Conservation (phyloP, 1,139 yeast genomes). For the Geotrichum reessii region DNA sequence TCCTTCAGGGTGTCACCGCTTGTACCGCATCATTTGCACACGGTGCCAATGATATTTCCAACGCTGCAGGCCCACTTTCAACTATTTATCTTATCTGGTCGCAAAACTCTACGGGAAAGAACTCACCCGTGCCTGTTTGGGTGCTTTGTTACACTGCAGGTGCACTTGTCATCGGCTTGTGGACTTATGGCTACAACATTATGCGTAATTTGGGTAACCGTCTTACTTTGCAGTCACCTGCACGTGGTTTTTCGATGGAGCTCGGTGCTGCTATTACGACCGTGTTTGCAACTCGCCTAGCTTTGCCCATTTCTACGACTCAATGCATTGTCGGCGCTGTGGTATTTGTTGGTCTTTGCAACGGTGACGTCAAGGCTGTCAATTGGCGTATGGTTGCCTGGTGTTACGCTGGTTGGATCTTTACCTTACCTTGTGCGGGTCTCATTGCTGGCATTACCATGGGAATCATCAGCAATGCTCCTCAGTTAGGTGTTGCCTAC, state of each 20-base stretch:
- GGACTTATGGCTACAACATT: constrained; percentile 69
- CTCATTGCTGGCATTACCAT: constrained; percentile 61
- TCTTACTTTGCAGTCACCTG: constrained; percentile 68
- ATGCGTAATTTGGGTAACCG: constrained; percentile 70
- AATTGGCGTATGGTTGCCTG: constrained; percentile 75
- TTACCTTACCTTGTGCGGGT: constrained; percentile 72
- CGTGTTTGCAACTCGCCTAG: constrained; percentile 69
- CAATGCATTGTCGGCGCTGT: constrained; percentile 76
- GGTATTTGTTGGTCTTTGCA: constrained; percentile 69
- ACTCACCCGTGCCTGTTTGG: constrained; percentile 66
- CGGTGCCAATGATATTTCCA: constrained; percentile 70
- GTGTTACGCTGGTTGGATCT: constrained; percentile 67
- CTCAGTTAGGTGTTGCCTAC: constrained; percentile 42
- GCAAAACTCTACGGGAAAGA: constrained; percentile 44
- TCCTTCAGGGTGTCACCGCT: constrained; percentile 68
- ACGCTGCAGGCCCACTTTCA: constrained; percentile 72
- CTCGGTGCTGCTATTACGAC: constrained; percentile 77
- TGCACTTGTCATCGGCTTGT: constrained; percentile 60
- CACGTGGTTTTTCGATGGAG: constrained; percentile 72
- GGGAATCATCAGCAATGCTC: constrained; percentile 63
- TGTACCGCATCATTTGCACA: constrained; percentile 81
- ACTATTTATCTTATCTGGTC: constrained; percentile 61
- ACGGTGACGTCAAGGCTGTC: constrained; percentile 55
- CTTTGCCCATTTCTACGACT: constrained; percentile 70
- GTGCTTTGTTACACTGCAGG: constrained; percentile 62